phyloP scores from a whole-genome alignment of 1,139 yeast genomes.

The Pichia sp. region DNA sequence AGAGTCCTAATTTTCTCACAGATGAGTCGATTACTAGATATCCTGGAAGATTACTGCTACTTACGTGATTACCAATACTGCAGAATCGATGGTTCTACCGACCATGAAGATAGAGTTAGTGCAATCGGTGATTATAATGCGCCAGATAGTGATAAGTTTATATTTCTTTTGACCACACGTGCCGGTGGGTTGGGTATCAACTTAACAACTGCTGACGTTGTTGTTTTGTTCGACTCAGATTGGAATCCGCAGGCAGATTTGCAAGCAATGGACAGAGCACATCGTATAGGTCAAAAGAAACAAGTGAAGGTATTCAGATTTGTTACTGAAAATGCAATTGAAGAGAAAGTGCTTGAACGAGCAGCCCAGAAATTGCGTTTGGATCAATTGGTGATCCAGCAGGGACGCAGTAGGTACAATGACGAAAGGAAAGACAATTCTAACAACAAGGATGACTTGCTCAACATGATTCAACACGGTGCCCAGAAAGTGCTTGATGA shows the following conservation, averaged over 20 bases:
- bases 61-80: conserved; percentile 82
- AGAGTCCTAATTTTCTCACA: conserved; percentile 90
- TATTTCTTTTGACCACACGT: conserved; percentile 86
- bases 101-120: conserved; percentile 85
- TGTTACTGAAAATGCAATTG: conserved; percentile 94
- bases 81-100: conserved; percentile 92
- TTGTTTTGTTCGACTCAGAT: conserved; percentile 86
- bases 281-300: conserved; percentile 94
- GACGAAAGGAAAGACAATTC: conserved; percentile 29
- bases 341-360: conserved; percentile 90
- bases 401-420: conserved; percentile 55
- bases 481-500: conserved; percentile 79
- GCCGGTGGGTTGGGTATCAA: conserved; percentile 99
- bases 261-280: conserved; percentile 99
- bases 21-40: conserved; percentile 89
- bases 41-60: conserved; percentile 86
- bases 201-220: conserved; percentile 88
- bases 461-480: conserved; percentile 96
- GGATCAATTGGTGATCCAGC: conserved; percentile 94
- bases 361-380: conserved; percentile 91
- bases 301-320: conserved; percentile 90
- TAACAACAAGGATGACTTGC: conserved; percentile 75
- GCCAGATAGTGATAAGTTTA: conserved; percentile 76
- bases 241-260: conserved; percentile 99
- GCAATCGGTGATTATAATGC: conserved; percentile 91